Base-by-base conservation (phyloP, 2,329 filamentous ascomycete genomes). In the Pyrenochaeta sp. region DNA sequence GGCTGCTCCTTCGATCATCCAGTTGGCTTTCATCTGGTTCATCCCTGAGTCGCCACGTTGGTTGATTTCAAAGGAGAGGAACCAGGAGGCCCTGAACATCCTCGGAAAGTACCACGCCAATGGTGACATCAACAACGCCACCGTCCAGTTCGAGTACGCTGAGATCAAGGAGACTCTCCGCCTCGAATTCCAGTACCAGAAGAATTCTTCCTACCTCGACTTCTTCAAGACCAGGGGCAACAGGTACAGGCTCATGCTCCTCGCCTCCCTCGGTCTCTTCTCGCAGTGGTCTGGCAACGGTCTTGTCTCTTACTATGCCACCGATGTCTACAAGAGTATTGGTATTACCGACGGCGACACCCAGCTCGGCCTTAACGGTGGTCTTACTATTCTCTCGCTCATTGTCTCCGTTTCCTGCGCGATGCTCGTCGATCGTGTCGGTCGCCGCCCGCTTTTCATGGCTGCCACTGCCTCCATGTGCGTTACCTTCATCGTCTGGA, bases 281-380 rank as follows among this genome's bases (percentile, higher is more conserved):
- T 89, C 86, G 1, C 88, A 90, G 75, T 90, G 88, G 77, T 87
- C 84, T 51, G 88, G 88, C 44, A 90, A 90, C 69, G 87, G 86
- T 19, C 77, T 90, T 1, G 86, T 90, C 69, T 87, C 83, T 61
- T 90, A 90, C 77, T 90, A 90, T 73, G 86, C 88, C 68, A 85
- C 87, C 58, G 80, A 83, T 55, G 83, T 90, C 62, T 89, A 89
- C 76, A 78, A 82, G 40, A 84, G 83, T 48, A 86, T 87, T 49
- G 88, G 87, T 44, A 88, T 90, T 68, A 84, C 67, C 1, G 78
- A 82, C 45, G 80, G 48, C 15, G 71, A 72, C 30, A 65, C 66
- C 50, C 63, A 73, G 61, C 66, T 71, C 37, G 72, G 80, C 66
- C 71, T 84, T 53, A 85, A 84, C 56, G 79, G 81, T 59, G 84